Base-by-base conservation (phyloP, 305 asterid genomes). In the Euphrasia arctica region DNA sequence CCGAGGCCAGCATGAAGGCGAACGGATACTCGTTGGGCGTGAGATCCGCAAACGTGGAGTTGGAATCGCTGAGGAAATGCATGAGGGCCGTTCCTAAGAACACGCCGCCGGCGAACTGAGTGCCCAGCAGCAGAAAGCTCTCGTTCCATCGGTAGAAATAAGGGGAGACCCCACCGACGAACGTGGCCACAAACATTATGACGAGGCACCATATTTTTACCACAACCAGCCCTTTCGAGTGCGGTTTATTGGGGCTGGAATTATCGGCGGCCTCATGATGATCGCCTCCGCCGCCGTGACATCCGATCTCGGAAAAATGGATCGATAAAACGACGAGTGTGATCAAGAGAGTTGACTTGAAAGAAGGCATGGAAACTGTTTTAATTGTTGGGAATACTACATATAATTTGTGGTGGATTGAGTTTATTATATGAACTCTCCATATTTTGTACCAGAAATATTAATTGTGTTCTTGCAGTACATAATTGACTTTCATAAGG, bases 41-140 rank as follows among this genome's bases (percentile, higher is more conserved):
- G 4, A 88, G 82, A 22, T 68, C 69, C 6, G 14, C 64, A 22
- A 88, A 91, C 0, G 82, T 83, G 2, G 74, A 50, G 0, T 62
- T 75, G 0, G 96, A 74, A 43, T 88, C 98, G 25, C 94, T 84
- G 76, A 91, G 63, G 79, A 88, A 91, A 82, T 91, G 98, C 95
- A 91, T 85, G 5, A 91, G 70, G 0, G 98, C 77, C 1, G 96
- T 91, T 15, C 93, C 96, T 54, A 91, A 47, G 73, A 91, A 91
- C 3, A 91, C 95, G 31, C 96, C 96, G 29, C 95, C 96, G 9
- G 98, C 95, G 27, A 91, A 91, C 74, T 91, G 98, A 10, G 95
- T 89, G 1, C 98, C 98, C 67, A 91, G 32, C 0, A 91, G 72
- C 3, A 88, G 91, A 56, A 91, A 91, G 8, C 75, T 74, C 70